Evolutionary conservation across 202 grass and related monocot genomes (phyloP).

Genomic region (Setaria italica): DNA sequence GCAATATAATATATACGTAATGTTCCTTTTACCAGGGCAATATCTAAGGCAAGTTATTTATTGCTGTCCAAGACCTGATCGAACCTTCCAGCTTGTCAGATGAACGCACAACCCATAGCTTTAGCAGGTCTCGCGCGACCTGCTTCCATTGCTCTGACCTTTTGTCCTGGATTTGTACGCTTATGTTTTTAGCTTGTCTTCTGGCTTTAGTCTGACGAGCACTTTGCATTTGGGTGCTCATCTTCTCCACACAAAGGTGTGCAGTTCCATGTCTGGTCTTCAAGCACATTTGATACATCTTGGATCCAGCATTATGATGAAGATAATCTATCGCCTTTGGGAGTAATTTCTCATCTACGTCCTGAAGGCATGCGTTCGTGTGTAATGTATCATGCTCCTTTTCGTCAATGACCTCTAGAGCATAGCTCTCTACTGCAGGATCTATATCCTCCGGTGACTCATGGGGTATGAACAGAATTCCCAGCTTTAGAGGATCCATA

Average conservation of each 20-base stretch:
- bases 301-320: neutral
- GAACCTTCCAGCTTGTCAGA: neutral
- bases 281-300: slow-evolving; percentile 12
- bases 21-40: too few species aligned
- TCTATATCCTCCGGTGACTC: too few species aligned
- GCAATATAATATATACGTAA: too few species aligned
- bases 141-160: neutral
- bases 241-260: slow-evolving; percentile 4
- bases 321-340: neutral
- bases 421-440: too few species aligned
- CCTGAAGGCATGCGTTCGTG: neutral
- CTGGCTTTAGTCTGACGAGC: neutral
- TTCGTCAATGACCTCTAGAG: too few species aligned
- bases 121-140: neutral
- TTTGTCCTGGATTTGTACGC: neutral
- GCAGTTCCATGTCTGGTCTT: neutral
- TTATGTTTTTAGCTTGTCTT: neutral
- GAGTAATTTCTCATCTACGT: neutral
- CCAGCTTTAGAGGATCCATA: too few species aligned
- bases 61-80: neutral
- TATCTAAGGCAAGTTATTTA: neutral
- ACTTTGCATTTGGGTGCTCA: neutral
- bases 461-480: too few species aligned
- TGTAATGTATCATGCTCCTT: neutral
- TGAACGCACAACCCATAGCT: slow-evolving; percentile 7